phyloP scores from a whole-genome alignment of 768 basidiomycete genomes.

The Lentinus brumalis region DNA sequence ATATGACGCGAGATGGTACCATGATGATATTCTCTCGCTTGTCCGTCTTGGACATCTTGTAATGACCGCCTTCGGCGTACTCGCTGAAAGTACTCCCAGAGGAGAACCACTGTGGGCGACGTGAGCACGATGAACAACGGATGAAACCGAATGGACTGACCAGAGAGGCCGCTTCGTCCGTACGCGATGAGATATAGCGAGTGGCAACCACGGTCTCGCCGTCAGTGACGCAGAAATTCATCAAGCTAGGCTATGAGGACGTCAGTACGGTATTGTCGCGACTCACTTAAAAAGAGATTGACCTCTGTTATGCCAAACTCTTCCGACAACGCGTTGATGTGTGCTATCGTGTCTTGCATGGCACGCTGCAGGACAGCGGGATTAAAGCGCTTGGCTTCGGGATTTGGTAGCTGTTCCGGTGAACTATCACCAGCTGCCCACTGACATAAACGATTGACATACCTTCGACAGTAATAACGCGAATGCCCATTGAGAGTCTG shows the following conservation, averaged over 20 bases:
- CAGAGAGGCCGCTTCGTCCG: constrained; percentile 91
- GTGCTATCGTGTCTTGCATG: constrained; percentile 85
- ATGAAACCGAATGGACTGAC: constrained; percentile 38
- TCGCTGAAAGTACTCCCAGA: constrained; percentile 95
- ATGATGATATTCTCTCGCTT: constrained; percentile 97
- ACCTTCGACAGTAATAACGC: constrained; percentile 88
- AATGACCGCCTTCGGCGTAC: constrained; percentile 85
- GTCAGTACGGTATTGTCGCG: neutral
- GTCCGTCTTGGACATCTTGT: constrained; percentile 94
- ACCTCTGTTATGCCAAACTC: constrained; percentile 77
- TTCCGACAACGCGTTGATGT: constrained; percentile 75
- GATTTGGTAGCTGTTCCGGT: constrained; percentile 69
- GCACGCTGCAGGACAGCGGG: constrained; percentile 73
- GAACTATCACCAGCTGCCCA: neutral
- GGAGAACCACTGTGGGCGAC: constrained; percentile 77
- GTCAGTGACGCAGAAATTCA: constrained; percentile 98
- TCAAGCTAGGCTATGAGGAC: constrained; percentile 67
- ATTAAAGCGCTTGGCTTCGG: constrained; percentile 74
- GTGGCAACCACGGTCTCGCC: constrained; percentile 93
- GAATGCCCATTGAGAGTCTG: constrained; percentile 98
- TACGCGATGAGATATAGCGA: constrained; percentile 89
- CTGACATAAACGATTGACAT: neutral
- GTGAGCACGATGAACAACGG: neutral
- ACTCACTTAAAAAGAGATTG: constrained; percentile 6
- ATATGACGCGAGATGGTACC: constrained; percentile 41